Evolutionary conservation across 352 stramenopile species (phyloP).

Genomic region (Globisporangium lucens): DNA sequence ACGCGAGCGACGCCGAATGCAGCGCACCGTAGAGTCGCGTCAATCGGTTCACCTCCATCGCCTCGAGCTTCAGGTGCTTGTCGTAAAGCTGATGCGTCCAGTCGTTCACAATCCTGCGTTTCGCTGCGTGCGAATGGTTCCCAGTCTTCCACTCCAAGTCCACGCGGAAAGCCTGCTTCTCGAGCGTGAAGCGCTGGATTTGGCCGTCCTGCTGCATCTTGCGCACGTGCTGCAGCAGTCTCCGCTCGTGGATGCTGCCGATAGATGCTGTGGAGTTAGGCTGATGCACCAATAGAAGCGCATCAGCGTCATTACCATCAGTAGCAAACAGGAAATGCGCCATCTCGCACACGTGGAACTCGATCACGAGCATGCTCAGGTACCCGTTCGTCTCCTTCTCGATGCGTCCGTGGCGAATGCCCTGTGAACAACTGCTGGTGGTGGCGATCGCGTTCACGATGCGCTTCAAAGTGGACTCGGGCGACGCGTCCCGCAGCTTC

Average conservation of each 20-base stretch:
- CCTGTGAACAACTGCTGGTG: neutral
- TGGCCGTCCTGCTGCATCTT: slow-evolving; percentile 46
- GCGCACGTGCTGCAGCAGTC: slow-evolving; percentile 51
- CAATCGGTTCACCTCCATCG: slow-evolving; percentile 54
- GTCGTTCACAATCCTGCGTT: slow-evolving; percentile 19
- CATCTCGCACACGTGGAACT: slow-evolving; percentile 59
- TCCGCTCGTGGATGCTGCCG: slow-evolving; percentile 35
- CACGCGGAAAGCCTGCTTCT: slow-evolving; percentile 47
- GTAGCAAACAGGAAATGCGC: slow-evolving; percentile 26
- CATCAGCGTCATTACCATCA: neutral
- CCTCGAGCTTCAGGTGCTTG: slow-evolving; percentile 57
- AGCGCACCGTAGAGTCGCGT: slow-evolving; percentile 56
- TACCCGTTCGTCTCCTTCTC: slow-evolving; percentile 59
- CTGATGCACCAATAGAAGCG: neutral
- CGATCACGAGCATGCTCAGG: slow-evolving; percentile 42
- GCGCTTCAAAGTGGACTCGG: slow-evolving; percentile 32
- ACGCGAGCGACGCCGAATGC: slow-evolving; percentile 29
- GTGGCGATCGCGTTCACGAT: slow-evolving; percentile 29
- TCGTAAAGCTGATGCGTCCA: slow-evolving; percentile 52
- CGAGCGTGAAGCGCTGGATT: slow-evolving; percentile 57
- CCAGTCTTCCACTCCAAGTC: slow-evolving; percentile 30
- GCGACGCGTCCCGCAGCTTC: slow-evolving; percentile 34
- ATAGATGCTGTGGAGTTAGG: slow-evolving; percentile 8
- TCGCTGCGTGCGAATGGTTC: neutral
- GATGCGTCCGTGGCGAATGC: slow-evolving; percentile 17